Evolutionary conservation across 805 yeast species (phyloP).

Genomic region (Kuraishia hungarica): DNA sequence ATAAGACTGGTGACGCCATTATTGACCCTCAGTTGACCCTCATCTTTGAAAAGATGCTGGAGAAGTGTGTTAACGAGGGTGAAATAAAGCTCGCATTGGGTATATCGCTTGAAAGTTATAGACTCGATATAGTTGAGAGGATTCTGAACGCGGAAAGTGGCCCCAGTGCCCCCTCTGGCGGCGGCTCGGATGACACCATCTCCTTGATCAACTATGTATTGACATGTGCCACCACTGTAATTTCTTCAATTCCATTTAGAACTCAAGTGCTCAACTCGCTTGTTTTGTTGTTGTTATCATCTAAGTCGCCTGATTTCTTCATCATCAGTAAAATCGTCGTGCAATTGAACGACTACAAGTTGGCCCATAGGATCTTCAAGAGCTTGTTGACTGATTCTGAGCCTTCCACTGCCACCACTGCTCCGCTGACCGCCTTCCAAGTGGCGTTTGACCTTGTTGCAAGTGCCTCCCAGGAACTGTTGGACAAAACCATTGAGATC

Average conservation of each 20-base stretch:
- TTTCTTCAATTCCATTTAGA: conserved; percentile 60
- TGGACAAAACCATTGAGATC: conserved; percentile 43
- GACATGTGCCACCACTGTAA: conserved; percentile 61
- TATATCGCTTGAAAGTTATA: conserved; percentile 78
- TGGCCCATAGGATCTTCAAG: conserved; percentile 64
- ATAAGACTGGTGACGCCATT: conserved; percentile 11
- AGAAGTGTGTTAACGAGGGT: conserved; percentile 61
- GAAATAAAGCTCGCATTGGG: conserved; percentile 84
- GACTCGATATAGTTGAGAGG: conserved; percentile 69
- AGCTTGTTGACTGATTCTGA: conserved; percentile 34
- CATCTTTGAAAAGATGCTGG: conserved; percentile 82
- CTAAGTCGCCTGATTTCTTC: conserved; percentile 69
- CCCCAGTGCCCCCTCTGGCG: too few relatives aligned
- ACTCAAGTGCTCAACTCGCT: conserved; percentile 52
- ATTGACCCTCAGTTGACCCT: conserved; percentile 56
- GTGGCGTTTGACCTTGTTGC: conserved; percentile 92
- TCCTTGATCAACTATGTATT: conserved; percentile 65
- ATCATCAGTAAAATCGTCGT: conserved; percentile 80
- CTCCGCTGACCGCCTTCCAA: conserved; percentile 66
- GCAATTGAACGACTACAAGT: conserved; percentile 68
- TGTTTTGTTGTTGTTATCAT: conserved; percentile 48
- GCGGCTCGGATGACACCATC: conserved; percentile 47
- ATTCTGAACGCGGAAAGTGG: conserved; percentile 36
- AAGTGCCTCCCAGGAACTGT: conserved; percentile 84
- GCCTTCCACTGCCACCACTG: conserved; percentile 7